Percentiles rank a stretch among this genome's conserved stretches.
Conservation (phyloP, 1,139 yeast species). For the Saccharomyces hybrid region DNA sequence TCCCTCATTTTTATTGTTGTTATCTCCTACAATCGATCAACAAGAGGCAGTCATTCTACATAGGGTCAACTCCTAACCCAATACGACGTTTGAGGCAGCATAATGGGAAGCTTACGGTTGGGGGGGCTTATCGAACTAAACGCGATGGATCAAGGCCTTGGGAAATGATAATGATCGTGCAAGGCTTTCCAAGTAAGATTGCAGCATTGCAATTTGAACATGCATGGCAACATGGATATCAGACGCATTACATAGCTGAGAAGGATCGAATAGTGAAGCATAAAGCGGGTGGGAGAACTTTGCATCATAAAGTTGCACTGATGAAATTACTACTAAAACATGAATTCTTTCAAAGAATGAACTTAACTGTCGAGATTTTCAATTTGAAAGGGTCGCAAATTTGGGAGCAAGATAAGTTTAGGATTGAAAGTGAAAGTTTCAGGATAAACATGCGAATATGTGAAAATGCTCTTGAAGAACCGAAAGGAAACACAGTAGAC, state of each 20-base stretch:
- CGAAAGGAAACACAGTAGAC: slow-evolving; percentile 13
- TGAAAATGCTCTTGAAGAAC: slow-evolving; percentile 10
- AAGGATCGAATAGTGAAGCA: slow-evolving; percentile 30
- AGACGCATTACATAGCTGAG: slow-evolving; percentile 50
- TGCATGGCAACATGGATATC: slow-evolving; percentile 70
- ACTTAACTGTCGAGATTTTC: slow-evolving; percentile 38
- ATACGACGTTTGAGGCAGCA: slow-evolving; percentile 63
- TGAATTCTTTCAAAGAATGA: slow-evolving; percentile 39
- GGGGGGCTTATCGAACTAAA: slow-evolving; percentile 66
- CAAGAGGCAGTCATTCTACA: slow-evolving; percentile 51
- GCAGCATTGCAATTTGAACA: slow-evolving; percentile 66
- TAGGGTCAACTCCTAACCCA: slow-evolving; percentile 78
- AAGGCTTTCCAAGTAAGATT: slow-evolving; percentile 67
- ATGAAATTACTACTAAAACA: slow-evolving; percentile 41
- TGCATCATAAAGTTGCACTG: slow-evolving; percentile 48
- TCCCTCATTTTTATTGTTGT: slow-evolving; percentile 48
- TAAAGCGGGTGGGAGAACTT: slow-evolving; percentile 34
- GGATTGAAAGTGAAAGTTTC: slow-evolving; percentile 6
- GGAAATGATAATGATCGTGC: slow-evolving; percentile 55
- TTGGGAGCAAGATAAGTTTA: slow-evolving; percentile 25
- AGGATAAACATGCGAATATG: slow-evolving; percentile 4
- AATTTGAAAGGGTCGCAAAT: slow-evolving; percentile 29
- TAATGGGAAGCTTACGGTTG: slow-evolving; percentile 54
- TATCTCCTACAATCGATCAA: slow-evolving; percentile 55
- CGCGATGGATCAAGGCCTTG: slow-evolving; percentile 57